These are phyloP conservation scores for Ramaria rubella DNA, from an alignment of 768 basidiomycete species.

Conservation along the genomic window DNA sequence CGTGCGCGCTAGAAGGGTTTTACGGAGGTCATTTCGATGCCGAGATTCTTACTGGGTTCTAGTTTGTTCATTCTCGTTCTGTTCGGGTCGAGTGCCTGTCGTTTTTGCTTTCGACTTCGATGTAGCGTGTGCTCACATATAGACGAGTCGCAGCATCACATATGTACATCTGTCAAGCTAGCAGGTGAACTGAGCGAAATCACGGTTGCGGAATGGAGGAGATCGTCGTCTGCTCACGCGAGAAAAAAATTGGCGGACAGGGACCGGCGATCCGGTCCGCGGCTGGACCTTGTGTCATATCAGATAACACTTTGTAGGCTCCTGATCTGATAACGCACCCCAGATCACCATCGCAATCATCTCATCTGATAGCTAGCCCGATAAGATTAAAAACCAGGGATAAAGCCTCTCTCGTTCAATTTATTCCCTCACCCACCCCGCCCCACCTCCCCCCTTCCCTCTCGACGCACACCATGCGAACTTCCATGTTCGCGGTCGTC, in stretches of 20 bases:
- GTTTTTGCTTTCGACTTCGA: too few species aligned
- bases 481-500: constrained; percentile 18
- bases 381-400: constrained; percentile 2
- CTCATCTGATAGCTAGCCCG: background rate
- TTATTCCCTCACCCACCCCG: constrained; percentile 3
- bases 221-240: too few species aligned
- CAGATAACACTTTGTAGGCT: background rate
- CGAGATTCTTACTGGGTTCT: too few species aligned
- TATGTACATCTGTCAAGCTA: too few species aligned
- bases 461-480: constrained; percentile 13
- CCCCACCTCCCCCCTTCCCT: constrained; percentile 11
- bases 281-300: background rate
- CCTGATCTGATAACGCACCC: background rate
- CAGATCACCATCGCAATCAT: background rate
- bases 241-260: too few species aligned
- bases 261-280: background rate
- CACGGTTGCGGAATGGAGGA: too few species aligned
- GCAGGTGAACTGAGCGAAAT: too few species aligned
- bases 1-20: background rate
- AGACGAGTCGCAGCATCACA: too few species aligned
- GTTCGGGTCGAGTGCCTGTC: too few species aligned
- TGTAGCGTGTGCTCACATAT: too few species aligned
- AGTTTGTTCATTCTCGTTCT: too few species aligned
- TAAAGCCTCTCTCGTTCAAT: constrained; percentile 4
- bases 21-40: too few species aligned